Evolutionary conservation across 2,329 filamentous ascomycete species (phyloP).

Genomic region (Epichloe typhina): DNA sequence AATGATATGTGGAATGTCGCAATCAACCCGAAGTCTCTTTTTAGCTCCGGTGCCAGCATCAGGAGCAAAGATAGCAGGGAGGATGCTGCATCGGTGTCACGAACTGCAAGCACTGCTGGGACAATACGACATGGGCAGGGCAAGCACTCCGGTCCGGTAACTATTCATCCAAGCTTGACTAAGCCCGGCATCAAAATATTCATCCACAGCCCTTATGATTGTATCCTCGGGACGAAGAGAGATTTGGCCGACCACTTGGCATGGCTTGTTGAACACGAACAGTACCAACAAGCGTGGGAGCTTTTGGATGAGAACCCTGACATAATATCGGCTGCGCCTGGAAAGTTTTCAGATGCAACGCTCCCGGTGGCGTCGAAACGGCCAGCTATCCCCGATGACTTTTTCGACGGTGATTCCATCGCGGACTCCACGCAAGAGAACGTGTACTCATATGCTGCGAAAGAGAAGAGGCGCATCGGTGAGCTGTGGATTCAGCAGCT

Average conservation of each 20-base stretch:
- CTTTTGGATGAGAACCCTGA: slow-evolving; percentile 83
- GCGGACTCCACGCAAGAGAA: slow-evolving; percentile 45
- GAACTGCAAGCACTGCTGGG: slow-evolving; percentile 22
- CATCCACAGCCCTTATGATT: slow-evolving; percentile 93
- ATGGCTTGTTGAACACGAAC: slow-evolving; percentile 73
- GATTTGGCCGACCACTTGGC: slow-evolving; percentile 73
- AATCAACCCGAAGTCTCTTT: slow-evolving; percentile 73
- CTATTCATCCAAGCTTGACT: slow-evolving; percentile 40
- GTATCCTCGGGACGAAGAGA: slow-evolving; percentile 78
- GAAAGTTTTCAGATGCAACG: slow-evolving; percentile 25
- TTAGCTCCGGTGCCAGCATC: slow-evolving; percentile 75
- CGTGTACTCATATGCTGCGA: slow-evolving; percentile 56
- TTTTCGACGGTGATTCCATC: slow-evolving; percentile 54
- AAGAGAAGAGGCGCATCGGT: slow-evolving; percentile 81
- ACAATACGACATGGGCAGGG: slow-evolving; percentile 16
- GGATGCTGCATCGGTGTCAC: slow-evolving; percentile 35
- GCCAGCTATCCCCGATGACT: slow-evolving; percentile 39
- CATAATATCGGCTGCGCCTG: slow-evolving; percentile 33
- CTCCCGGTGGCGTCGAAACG: slow-evolving; percentile 29
- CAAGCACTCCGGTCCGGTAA: slow-evolving; percentile 15
- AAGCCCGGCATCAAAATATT: slow-evolving; percentile 62
- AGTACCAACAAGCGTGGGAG: slow-evolving; percentile 79
- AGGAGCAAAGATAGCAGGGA: slow-evolving; percentile 48
- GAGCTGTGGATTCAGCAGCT: slow-evolving; percentile 89
- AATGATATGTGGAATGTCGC: slow-evolving; percentile 83